Evolutionary conservation across 331 rosid species (phyloP), one percentile per base, ranked within the genome.

Genomic region (Rhamnella rubrinervis): DNA sequence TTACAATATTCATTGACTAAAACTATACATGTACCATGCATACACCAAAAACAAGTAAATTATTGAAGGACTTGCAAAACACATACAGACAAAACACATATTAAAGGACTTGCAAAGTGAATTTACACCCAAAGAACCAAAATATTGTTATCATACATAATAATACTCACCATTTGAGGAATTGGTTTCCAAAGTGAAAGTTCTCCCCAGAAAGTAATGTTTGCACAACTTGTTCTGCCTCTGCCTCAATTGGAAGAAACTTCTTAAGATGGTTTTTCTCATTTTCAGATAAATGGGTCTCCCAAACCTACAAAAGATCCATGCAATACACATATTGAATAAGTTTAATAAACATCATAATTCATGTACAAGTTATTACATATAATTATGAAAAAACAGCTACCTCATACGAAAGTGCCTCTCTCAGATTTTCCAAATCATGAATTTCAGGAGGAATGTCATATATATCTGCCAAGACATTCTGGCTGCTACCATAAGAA

Each of bases 341-440:
- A 52, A 74, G 60, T 58, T 57, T 13, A 50, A 31, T 53, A 55
- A 11, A 59, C 20, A 57, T 23, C 60, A 59, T 53, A 53, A 38
- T 38, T 65, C 63, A 61, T 70, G 65, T 55, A 69, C 16, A 69
- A 60, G 56, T 2, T 72, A 65, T 37, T 55, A 55, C 63, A 67
- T 40, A 71, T 72, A 69, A 78, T 52, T 61, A 68, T 59, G 61
- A 61, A 39, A 64, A 44, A 28, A 23, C 59, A 50, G 67, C 74
- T 81, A 95, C 99, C 96, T 95, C 96, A 55, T 73, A 77, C 0
- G 96, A 85, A 71, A 95, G 95, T 77, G 91, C 91, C 38, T 83
- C 92, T 63, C 78, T 80, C 72, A 91, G 78, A 77, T 84, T 79
- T 79, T 87, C 86, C 84, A 87, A 70, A 65, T 76, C 82, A 76